These are phyloP conservation scores for Suillus paluster DNA, from an alignment of 768 basidiomycete genomes.

Conservation along the genomic window DNA sequence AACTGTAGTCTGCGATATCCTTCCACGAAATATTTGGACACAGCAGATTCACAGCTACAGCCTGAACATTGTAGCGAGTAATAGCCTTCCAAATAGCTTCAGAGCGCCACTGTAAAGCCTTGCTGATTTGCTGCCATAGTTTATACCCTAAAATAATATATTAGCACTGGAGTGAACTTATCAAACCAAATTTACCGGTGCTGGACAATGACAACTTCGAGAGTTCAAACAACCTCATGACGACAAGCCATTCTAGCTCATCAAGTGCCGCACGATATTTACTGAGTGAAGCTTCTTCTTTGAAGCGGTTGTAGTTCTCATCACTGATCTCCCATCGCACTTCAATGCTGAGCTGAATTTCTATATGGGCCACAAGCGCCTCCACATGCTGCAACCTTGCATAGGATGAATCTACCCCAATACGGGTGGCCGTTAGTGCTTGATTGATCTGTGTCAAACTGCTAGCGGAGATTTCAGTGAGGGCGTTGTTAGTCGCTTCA, in stretches of 20 bases:
- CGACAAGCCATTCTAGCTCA: slow-evolving; percentile 34
- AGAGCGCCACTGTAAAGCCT: slow-evolving; percentile 28
- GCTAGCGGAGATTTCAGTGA: not conserved
- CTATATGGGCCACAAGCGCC: slow-evolving; percentile 3
- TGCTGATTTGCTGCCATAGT: slow-evolving; percentile 34
- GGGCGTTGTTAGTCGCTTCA: too few relatives aligned
- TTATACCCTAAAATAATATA: slow-evolving; percentile 30
- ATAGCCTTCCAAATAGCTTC: slow-evolving; percentile 33
- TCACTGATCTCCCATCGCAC: slow-evolving; percentile 6
- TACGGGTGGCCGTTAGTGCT: not conserved
- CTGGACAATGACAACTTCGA: slow-evolving; percentile 23
- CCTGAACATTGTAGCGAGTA: slow-evolving; percentile 27
- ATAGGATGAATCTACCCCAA: slow-evolving; percentile 1
- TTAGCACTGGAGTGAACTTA: not conserved
- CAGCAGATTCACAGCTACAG: slow-evolving; percentile 22
- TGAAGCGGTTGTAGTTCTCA: slow-evolving; percentile 8
- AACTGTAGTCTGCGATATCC: slow-evolving; percentile 19
- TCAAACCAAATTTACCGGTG: slow-evolving; percentile 4
- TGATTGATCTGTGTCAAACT: not conserved
- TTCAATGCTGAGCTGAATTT: slow-evolving; percentile 6
- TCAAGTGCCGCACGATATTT: slow-evolving; percentile 21
- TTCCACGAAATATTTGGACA: slow-evolving; percentile 17
- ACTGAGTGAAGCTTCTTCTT: not conserved
- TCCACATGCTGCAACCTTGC: slow-evolving; percentile 6
- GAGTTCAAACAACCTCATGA: slow-evolving; percentile 35